Base-by-base conservation (phyloP, 2,329 filamentous ascomycete genomes). In the Cercospora nicotianae region DNA sequence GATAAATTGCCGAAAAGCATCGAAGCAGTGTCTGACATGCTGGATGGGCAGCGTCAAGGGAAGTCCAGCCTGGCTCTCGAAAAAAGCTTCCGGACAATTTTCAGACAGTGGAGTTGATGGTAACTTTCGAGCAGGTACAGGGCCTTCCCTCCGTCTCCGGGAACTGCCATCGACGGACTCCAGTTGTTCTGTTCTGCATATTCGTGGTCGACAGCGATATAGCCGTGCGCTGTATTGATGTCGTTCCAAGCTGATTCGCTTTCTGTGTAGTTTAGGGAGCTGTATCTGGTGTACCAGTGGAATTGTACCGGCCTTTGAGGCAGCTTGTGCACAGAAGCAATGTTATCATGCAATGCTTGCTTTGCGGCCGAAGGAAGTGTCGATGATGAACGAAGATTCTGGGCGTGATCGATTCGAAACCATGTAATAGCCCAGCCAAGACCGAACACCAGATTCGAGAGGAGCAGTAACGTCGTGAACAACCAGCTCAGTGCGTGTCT, bases 81-180 rank as follows among this genome's bases (percentile, higher is more conserved):
- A 60, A 20, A 67, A 5, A 67, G 39, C 36, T 55, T 60, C 23
- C 67, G 55, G 23, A 67, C 64, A 33, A 69, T 69, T 30, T 65
- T 69, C 33, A 71, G 45, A 57, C 70, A 71, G 51, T 71, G 70
- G 16, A 71, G 63, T 31, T 67, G 63, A 59, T 71, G 70, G 13
- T 71, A 70, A 13, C 60, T 59, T 58, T 71, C 70, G n/a, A 71
- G 61, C 3, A 67, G 53, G 60, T 71, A 71, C 2, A 71, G 60
- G 10, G 51, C 62, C 45, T 67, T 61, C n/a, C 45, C 53, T 36
- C 58, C 16, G 36, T 63, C 26, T 5, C 59, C 53, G 5, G 67
- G 67, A 12, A 67, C 57, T 16, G 67, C 30, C 60, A 71, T 70
- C 3, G 67, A 68, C 18, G 67, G 42, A 3, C 30, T 58, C 63